Evolutionary conservation across 768 basidiomycete genomes (phyloP).

Genomic region (Rhizopogon rudus): DNA sequence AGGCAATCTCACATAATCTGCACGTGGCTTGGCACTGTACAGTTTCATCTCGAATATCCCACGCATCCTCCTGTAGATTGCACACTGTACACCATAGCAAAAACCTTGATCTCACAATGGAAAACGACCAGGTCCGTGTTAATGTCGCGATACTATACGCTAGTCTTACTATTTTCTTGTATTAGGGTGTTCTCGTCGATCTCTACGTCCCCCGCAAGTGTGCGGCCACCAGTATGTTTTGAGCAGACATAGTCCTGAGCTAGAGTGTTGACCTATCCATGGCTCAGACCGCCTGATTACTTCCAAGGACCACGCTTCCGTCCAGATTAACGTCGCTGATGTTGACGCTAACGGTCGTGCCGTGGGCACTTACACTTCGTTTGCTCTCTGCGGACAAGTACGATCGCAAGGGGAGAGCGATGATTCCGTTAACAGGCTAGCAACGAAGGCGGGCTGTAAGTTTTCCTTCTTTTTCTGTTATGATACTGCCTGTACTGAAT

Average conservation of each 20-base stretch:
- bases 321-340: slow-evolving; percentile 92
- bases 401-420: slow-evolving; percentile 95
- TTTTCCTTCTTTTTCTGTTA: slow-evolving; percentile 12
- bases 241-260: neutral
- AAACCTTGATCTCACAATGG: slow-evolving; percentile 48
- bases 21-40: slow-evolving; percentile 18
- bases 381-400: slow-evolving; percentile 92
- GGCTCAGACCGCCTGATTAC: slow-evolving; percentile 90
- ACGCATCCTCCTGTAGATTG: slow-evolving; percentile 15
- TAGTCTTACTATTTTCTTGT: neutral
- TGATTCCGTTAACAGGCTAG: slow-evolving; percentile 93
- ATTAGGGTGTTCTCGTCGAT: slow-evolving; percentile 95
- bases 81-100: neutral
- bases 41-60: slow-evolving; percentile 24
- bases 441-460: slow-evolving; percentile 93
- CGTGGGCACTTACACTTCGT: slow-evolving; percentile 75
- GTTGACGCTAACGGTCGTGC: slow-evolving; percentile 89
- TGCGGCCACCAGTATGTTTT: slow-evolving; percentile 85
- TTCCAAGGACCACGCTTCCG: slow-evolving; percentile 98
- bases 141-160: neutral
- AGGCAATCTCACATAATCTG: neutral
- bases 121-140: slow-evolving; percentile 80
- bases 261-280: slow-evolving; percentile 3
- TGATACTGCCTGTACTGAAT: neutral
- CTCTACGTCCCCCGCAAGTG: slow-evolving; percentile 99